Base-by-base conservation (phyloP, 257 asterid genomes). In the Ajuga chamaepitys region DNA sequence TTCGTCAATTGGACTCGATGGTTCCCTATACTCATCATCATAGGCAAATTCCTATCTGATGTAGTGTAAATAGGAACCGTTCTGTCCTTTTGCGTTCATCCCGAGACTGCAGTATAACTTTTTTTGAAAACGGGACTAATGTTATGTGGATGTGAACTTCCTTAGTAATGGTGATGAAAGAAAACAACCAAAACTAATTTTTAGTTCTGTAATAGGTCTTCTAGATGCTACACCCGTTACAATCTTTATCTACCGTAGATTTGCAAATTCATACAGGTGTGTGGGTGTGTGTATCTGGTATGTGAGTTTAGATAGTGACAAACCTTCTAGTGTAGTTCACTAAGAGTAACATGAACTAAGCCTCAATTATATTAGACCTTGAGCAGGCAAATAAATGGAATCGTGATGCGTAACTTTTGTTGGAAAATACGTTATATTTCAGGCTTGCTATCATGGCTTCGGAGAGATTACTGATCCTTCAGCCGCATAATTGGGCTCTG, bases 371-470 rank as follows among this genome's bases (percentile, higher is more conserved):
- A 30, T 40, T 40, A 16, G 71, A 22, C 32, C 38, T 28, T 22
- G 44, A 7, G n/a, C 35, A 25, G 41, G 21, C 21, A 58, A 42
- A 48, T 20, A 24, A 55, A 56, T 45, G 20, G 68, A 58, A 35
- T 52, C 2, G 12, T 46, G 41, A 59, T 66, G 67, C 40, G 65
- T 67, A 37, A 66, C 74, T 61, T 66, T 72, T 70, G 55, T 78
- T 60, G 57, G 48, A 74, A 70, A 64, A 63, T 62, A 42, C 56
- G 47, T 50, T 54, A 68, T 54, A 56, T 73, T 84, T 54, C 80
- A 89, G 96, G 95, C 84, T 93, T 64, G 96, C 95, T 2, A 81
- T 87, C 60, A 86, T 87, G 97, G 97, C 96, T 70, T 87, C 96
- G 1, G 90, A 89, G 76, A 80, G 99, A 67, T 65, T 84, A 71